A percentile compares a stretch with the other conserved stretches of the same genome.
Conservation (phyloP, 331 rosid genomes). For the Rhamnella rubrinervis region DNA sequence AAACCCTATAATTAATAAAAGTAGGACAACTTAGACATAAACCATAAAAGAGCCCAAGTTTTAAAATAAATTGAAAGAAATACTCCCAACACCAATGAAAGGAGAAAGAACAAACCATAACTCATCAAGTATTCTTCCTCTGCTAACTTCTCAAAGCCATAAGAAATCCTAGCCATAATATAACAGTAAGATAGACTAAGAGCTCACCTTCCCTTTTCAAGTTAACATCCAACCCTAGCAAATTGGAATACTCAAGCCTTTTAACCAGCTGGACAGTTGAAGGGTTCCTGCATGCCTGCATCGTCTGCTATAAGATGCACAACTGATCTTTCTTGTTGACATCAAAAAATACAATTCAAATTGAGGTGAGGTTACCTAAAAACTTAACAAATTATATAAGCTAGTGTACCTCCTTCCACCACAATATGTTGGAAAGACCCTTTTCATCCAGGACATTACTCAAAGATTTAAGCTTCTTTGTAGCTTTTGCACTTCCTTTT, state of each 20-base stretch:
- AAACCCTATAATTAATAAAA: no score
- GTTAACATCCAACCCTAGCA: conserved; percentile 74
- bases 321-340: not conserved
- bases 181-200: not conserved
- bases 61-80: not conserved
- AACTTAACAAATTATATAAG: conserved; percentile 1
- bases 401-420: conserved; percentile 84
- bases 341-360: no score
- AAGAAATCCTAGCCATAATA: not conserved
- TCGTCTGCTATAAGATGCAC: conserved; percentile 44
- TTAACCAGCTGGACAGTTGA: no score
- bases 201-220: conserved; percentile 81
- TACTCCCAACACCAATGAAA: not conserved
- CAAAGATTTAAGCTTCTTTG: conserved; percentile 48
- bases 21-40: not conserved
- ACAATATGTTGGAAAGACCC: conserved; percentile 63
- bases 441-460: conserved; percentile 58
- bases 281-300: conserved; percentile 23
- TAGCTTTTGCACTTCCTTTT: conserved; percentile 47
- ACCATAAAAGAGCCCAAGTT: conserved; percentile 3
- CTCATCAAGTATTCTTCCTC: not conserved
- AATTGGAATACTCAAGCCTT: conserved; percentile 26
- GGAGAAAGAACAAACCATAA: not conserved
- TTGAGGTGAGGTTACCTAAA: not conserved
- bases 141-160: conserved; percentile 4